Conservation (phyloP, 2,329 filamentous ascomycete species). For the Cucurbitaria berberidis region DNA sequence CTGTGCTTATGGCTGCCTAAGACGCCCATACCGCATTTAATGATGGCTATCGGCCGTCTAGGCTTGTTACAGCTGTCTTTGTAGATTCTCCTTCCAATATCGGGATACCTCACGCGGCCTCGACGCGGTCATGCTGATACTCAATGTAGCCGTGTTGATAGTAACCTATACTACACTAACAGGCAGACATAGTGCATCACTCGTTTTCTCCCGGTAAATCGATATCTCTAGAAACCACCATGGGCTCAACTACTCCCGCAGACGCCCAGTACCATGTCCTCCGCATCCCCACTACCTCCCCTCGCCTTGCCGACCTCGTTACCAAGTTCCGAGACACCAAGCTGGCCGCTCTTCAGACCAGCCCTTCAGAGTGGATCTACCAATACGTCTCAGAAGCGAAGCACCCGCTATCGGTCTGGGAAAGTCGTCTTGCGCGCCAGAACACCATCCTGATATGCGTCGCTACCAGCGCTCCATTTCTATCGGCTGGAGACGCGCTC, state of each 20-base stretch:
- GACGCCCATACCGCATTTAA: neutral
- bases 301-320: constrained; percentile 13
- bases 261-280: constrained; percentile 13
- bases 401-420: constrained; percentile 18
- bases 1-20: neutral
- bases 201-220: neutral
- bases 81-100: neutral
- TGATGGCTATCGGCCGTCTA: too few relatives aligned
- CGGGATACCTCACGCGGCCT: neutral
- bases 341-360: constrained; percentile 22
- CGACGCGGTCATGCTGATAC: neutral
- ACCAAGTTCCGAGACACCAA: constrained; percentile 21
- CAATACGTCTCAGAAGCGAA: constrained; percentile 17
- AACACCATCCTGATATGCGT: constrained; percentile 11
- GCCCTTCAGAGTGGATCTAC: constrained; percentile 20
- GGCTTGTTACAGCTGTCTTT: neutral
- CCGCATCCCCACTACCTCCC: constrained; percentile 15
- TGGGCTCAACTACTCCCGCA: neutral
- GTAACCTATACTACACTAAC: neutral
- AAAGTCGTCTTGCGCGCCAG: constrained; percentile 9
- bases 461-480: neutral
- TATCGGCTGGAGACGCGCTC: constrained; percentile 10
- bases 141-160: neutral
- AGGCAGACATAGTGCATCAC: neutral
- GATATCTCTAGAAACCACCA: neutral